A percentile compares a stretch with the other conserved stretches of the same genome.
Conservation (phyloP, 2,329 filamentous ascomycete species). For the Curvularia sp. region DNA sequence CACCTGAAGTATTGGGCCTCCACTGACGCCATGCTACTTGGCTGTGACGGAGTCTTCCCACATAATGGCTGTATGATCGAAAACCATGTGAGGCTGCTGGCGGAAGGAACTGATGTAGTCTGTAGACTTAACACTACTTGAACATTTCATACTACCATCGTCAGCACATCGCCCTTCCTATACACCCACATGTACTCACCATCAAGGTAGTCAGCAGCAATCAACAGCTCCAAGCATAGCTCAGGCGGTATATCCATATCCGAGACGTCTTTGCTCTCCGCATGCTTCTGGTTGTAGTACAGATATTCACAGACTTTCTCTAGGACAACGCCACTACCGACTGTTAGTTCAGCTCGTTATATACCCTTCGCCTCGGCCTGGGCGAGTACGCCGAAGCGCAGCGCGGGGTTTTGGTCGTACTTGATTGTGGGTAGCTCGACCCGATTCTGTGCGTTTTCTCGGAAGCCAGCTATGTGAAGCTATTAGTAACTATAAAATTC, state of each 20-base stretch:
- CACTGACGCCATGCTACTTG: background rate
- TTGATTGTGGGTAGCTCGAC: slow-evolving; percentile 76
- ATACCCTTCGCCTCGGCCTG: background rate
- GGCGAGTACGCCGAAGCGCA: background rate
- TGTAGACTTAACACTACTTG: no score
- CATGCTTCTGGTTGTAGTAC: slow-evolving; percentile 79
- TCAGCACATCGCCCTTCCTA: background rate
- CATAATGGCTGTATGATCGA: background rate
- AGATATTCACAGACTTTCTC: slow-evolving; percentile 86
- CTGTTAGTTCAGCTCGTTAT: slow-evolving; percentile 10
- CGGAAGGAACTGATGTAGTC: background rate
- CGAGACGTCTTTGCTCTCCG: slow-evolving; percentile 72
- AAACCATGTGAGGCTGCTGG: background rate
- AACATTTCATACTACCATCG: slow-evolving; percentile 3
- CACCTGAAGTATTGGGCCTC: background rate
- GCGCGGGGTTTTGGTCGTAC: slow-evolving; percentile 54
- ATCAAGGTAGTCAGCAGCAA: slow-evolving; percentile 76
- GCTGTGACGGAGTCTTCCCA: background rate
- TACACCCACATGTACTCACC: slow-evolving; percentile 22
- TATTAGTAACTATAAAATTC: slow-evolving; percentile 1
- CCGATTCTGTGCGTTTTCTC: slow-evolving; percentile 68
- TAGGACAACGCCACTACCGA: slow-evolving; percentile 69
- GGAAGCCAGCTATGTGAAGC: slow-evolving; percentile 62
- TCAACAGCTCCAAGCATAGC: slow-evolving; percentile 77
- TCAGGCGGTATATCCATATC: slow-evolving; percentile 84